phyloP scores from a whole-genome alignment of 352 stramenopile genomes.

The Phytopythium kandeliae region DNA sequence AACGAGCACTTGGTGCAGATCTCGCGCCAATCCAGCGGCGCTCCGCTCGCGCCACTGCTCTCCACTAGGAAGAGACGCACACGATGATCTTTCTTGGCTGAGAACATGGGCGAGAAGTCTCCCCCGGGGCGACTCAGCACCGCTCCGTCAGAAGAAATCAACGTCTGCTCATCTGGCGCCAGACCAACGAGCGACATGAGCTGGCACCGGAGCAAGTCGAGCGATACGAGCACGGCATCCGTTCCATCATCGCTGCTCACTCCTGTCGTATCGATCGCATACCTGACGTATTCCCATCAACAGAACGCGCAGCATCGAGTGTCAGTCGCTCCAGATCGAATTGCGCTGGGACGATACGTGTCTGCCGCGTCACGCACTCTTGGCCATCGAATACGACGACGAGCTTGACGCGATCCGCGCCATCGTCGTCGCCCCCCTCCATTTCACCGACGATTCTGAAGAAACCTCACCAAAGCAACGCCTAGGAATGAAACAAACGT shows the following conservation, averaged over 20 bases:
- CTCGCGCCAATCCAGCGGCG: slow-evolving; percentile 42
- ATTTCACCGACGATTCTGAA: not conserved
- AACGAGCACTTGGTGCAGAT: slow-evolving; percentile 64
- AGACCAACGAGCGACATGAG: slow-evolving; percentile 60
- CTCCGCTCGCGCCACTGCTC: slow-evolving; percentile 2
- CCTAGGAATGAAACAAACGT: not conserved
- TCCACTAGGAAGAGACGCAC: slow-evolving; percentile 41
- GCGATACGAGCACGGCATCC: slow-evolving; percentile 19
- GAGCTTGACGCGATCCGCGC: slow-evolving; percentile 20
- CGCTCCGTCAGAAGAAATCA: slow-evolving; percentile 38
- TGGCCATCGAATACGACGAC: slow-evolving; percentile 46
- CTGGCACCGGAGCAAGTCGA: slow-evolving; percentile 67
- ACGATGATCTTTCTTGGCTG: slow-evolving; percentile 6
- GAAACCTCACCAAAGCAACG: not conserved
- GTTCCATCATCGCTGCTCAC: slow-evolving; percentile 13
- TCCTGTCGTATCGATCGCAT: slow-evolving; percentile 2
- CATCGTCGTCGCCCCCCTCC: slow-evolving; percentile 11
- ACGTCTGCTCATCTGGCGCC: slow-evolving; percentile 47
- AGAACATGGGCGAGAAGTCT: slow-evolving; percentile 11
- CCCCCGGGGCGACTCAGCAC: slow-evolving; percentile 26
- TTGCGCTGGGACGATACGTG: too few relatives aligned
- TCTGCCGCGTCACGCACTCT: slow-evolving; percentile 50
- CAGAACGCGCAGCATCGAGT: not conserved
- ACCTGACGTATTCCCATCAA: slow-evolving; percentile 2
- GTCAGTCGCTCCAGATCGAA: not conserved